Conservation (phyloP, 164 flowering plant genomes). For the Berberis vulgaris region DNA sequence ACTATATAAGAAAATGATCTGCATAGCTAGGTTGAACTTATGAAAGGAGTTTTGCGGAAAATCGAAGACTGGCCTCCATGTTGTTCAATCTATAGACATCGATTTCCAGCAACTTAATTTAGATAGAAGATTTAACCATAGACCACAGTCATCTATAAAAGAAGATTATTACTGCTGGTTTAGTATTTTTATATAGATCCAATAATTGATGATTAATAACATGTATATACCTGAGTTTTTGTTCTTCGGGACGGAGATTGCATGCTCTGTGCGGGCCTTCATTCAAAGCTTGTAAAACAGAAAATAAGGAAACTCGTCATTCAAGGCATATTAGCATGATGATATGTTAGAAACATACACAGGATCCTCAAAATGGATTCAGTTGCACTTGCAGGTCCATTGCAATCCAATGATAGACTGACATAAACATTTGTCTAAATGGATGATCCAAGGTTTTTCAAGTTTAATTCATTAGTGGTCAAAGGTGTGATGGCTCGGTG, state of each 20-base stretch:
- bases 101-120: conserved; percentile 67
- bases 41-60: not conserved
- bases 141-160: conserved; percentile 89
- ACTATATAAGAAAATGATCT: not conserved
- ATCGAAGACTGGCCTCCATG: conserved; percentile 45
- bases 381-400: too few relatives aligned
- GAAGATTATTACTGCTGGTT: conserved; percentile 5
- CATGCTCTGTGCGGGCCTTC: conserved; percentile 68
- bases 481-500: too few relatives aligned
- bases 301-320: not conserved
- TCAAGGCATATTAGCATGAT: not conserved
- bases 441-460: too few relatives aligned
- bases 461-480: too few relatives aligned
- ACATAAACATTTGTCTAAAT: too few relatives aligned
- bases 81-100: conserved; percentile 64
- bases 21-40: not conserved
- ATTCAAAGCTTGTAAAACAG: conserved; percentile 41
- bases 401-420: too few relatives aligned
- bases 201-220: not conserved
- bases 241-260: conserved; percentile 55
- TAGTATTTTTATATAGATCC: too few relatives aligned
- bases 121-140: conserved; percentile 84
- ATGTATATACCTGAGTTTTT: conserved; percentile 62
- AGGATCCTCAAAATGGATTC: too few relatives aligned
- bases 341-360: too few relatives aligned